Evolutionary conservation across 2,329 filamentous ascomycete species (phyloP).

Genomic region (Diaporthe longicolla): DNA sequence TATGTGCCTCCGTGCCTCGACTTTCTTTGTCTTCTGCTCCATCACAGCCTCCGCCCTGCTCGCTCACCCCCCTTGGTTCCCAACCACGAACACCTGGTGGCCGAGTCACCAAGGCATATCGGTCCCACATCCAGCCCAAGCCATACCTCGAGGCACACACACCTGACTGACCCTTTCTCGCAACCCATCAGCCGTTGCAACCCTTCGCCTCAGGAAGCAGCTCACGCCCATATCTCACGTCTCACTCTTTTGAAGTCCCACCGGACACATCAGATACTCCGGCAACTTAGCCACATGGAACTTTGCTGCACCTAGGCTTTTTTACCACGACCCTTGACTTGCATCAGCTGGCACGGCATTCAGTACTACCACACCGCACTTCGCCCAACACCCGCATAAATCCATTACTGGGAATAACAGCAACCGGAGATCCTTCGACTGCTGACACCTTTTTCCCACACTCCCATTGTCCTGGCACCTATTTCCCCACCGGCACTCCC

Average conservation of each 20-base stretch:
- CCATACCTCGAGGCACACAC: constrained; percentile 40
- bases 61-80: constrained; percentile 28
- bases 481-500: constrained; percentile 41
- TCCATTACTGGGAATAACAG: constrained; percentile 35
- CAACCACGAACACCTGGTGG: constrained; percentile 27
- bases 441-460: constrained; percentile 42
- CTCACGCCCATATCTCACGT: constrained; percentile 28
- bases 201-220: constrained; percentile 14
- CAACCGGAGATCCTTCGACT: constrained; percentile 34
- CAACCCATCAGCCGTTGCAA: constrained; percentile 37
- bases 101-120: constrained; percentile 33
- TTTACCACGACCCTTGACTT: constrained; percentile 28
- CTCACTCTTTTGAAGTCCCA: constrained; percentile 22
- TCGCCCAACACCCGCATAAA: constrained; percentile 33
- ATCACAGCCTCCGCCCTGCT: constrained; percentile 29
- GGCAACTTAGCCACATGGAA: constrained; percentile 21
- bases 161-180: constrained; percentile 35
- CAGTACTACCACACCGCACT: constrained; percentile 21
- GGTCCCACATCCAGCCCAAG: constrained; percentile 38
- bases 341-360: constrained; percentile 30
- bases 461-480: constrained; percentile 36
- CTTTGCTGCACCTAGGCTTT: constrained; percentile 31
- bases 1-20: constrained; percentile 28
- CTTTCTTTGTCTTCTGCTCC: constrained; percentile 38
- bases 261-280: constrained; percentile 25